phyloP scores from a whole-genome alignment of 768 basidiomycete species.

The Mrakia hoshinonis region DNA sequence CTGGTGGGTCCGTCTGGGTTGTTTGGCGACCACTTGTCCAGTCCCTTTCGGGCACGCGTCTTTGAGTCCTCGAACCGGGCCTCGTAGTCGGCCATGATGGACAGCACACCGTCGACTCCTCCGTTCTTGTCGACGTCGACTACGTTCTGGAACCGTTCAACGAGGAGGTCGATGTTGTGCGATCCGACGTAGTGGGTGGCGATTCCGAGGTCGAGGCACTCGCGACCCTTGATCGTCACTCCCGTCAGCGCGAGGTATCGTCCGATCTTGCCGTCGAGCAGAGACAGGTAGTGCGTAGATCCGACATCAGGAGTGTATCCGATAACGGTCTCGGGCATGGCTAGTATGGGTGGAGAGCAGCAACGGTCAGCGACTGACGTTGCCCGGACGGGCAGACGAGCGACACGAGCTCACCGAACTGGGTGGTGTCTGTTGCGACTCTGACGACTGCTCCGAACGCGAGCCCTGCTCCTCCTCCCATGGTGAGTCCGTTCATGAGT shows the following conservation, averaged over 20 bases:
- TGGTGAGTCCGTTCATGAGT: constrained; percentile 81
- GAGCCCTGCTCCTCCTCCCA: constrained; percentile 94
- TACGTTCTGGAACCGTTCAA: constrained; percentile 49
- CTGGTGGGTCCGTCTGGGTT: constrained; percentile 34
- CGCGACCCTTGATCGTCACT: constrained; percentile 61
- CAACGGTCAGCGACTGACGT: background rate
- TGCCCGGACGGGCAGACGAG: background rate
- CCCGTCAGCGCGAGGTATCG: constrained; percentile 88
- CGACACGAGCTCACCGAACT: constrained; percentile 44
- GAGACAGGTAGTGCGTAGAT: constrained; percentile 75
- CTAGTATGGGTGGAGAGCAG: constrained; percentile 32
- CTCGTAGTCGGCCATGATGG: constrained; percentile 53
- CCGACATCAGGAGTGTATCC: constrained; percentile 63
- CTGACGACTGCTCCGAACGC: constrained; percentile 75
- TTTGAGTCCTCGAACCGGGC: background rate
- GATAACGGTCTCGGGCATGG: constrained; percentile 96
- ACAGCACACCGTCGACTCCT: constrained; percentile 53
- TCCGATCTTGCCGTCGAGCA: constrained; percentile 82
- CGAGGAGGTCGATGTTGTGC: constrained; percentile 59
- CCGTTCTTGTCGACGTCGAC: constrained; percentile 41
- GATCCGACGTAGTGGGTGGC: constrained; percentile 89
- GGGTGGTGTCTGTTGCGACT: constrained; percentile 83
- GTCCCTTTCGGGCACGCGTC: background rate
- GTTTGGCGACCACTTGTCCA: constrained; percentile 29
- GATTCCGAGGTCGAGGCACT: constrained; percentile 80